These are phyloP conservation scores for Keqinozyma sinolaborantium DNA, from an alignment of 1,139 yeast species.

Conservation along the genomic window DNA sequence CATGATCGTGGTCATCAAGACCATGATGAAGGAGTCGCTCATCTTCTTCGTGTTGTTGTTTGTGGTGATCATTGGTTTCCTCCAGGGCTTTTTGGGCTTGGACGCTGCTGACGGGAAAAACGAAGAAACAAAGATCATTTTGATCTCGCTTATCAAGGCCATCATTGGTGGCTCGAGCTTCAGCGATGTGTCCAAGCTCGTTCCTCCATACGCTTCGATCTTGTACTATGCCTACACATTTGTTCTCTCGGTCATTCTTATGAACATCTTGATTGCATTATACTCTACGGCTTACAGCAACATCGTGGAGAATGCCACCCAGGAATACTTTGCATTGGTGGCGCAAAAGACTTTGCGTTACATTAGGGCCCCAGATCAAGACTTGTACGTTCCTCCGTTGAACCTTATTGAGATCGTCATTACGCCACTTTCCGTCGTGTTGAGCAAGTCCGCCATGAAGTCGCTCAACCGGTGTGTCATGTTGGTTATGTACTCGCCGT, in stretches of 20 bases:
- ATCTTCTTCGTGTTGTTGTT: slow-evolving; percentile 72
- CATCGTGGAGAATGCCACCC: slow-evolving; percentile 75
- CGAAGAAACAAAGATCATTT: slow-evolving; percentile 66
- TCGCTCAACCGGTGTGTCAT: slow-evolving; percentile 49
- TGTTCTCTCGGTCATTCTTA: slow-evolving; percentile 65
- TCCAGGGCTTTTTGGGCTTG: slow-evolving; percentile 83
- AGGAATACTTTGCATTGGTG: slow-evolving; percentile 80
- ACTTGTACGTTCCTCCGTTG: slow-evolving; percentile 83
- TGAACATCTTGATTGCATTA: slow-evolving; percentile 80
- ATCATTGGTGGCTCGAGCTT: slow-evolving; percentile 73
- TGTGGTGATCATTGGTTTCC: slow-evolving; percentile 73
- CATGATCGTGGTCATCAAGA: slow-evolving; percentile 79
- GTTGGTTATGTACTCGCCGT: slow-evolving; percentile 67
- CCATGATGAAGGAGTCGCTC: slow-evolving; percentile 82
- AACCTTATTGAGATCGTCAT: slow-evolving; percentile 64
- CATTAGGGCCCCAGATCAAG: slow-evolving; percentile 84
- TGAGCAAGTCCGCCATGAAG: slow-evolving; percentile 24
- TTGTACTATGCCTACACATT: slow-evolving; percentile 76
- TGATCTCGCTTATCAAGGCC: slow-evolving; percentile 65
- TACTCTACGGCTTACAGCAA: slow-evolving; percentile 81
- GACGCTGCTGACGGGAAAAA: slow-evolving; percentile 85
- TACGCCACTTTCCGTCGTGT: slow-evolving; percentile 28
- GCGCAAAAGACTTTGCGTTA: slow-evolving; percentile 82
- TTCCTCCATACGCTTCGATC: slow-evolving; percentile 80
- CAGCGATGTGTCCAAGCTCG: slow-evolving; percentile 64